phyloP scores from a whole-genome alignment of 176 grass and related monocot species.

The Rhynchospora tenuis region DNA sequence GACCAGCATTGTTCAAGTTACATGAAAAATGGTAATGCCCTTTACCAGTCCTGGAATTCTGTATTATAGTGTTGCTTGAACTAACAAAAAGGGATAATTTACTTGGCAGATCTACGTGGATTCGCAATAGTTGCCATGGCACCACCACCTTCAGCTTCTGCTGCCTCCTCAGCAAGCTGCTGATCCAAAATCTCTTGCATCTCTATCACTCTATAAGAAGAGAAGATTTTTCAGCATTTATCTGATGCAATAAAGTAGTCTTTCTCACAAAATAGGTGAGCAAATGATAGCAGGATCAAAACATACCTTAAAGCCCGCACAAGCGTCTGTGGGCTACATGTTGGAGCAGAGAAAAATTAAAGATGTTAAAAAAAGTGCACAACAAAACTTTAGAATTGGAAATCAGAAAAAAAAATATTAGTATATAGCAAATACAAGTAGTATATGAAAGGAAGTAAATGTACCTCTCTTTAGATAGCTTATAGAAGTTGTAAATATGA shows the following conservation, averaged over 20 bases:
- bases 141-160: slow-evolving; percentile 87
- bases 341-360: slow-evolving; percentile 19
- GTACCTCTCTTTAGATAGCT: slow-evolving; percentile 92
- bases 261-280: slow-evolving; percentile 5
- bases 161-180: slow-evolving; percentile 97
- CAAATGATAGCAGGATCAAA: slow-evolving; percentile 10
- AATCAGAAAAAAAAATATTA: not conserved
- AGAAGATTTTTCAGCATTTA: slow-evolving; percentile 27
- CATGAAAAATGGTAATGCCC: slow-evolving; percentile 3
- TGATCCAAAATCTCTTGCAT: slow-evolving; percentile 99
- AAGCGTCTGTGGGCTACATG: slow-evolving; percentile 91
- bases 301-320: slow-evolving; percentile 93
- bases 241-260: not conserved
- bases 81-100: slow-evolving; percentile 13
- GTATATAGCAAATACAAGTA: not conserved
- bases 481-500: slow-evolving; percentile 78
- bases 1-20: not conserved
- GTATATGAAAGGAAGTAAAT: slow-evolving; percentile 11
- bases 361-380: slow-evolving; percentile 20
- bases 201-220: slow-evolving; percentile 76
- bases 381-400: slow-evolving; percentile 19
- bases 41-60: not conserved
- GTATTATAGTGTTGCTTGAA: not conserved
- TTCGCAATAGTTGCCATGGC: slow-evolving; percentile 83
- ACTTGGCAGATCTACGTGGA: slow-evolving; percentile 91